phyloP scores from a whole-genome alignment of 176 grass and related monocot species.

The Hyparrhenia diplandra region DNA sequence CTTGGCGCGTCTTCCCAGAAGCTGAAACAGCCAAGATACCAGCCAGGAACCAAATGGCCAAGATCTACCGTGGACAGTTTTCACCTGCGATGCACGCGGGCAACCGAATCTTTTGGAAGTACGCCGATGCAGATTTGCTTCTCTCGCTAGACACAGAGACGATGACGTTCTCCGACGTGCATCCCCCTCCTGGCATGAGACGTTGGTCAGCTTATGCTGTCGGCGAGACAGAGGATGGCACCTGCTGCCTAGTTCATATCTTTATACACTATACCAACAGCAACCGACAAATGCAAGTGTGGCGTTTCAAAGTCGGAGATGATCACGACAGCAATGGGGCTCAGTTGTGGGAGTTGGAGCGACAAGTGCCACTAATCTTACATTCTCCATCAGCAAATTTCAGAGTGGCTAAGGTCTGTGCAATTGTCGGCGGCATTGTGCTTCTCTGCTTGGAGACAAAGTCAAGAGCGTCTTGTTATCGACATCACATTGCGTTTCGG shows the following conservation, averaged over 20 bases:
- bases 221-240: background rate
- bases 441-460: background rate
- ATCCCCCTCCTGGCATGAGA: background rate
- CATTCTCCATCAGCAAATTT: background rate
- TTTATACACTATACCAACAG: no score
- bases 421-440: background rate
- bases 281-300: background rate
- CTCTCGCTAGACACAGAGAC: background rate
- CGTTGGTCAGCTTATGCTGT: background rate
- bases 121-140: background rate
- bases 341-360: background rate
- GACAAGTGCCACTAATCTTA: background rate
- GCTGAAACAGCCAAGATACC: background rate
- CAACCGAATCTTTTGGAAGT: background rate
- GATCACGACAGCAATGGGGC: no score
- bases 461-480: no score
- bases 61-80: background rate
- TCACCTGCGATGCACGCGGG: background rate
- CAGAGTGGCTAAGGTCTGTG: background rate
- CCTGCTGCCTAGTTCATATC: background rate
- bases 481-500: background rate
- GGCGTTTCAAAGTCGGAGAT: background rate
- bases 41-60: background rate
- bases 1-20: no score
- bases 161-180: background rate